A percentile compares a stretch with the other conserved stretches of the same genome.
phyloP scores from a whole-genome alignment of 2,329 filamentous ascomycete genomes.

The Aspergillus latus region DNA sequence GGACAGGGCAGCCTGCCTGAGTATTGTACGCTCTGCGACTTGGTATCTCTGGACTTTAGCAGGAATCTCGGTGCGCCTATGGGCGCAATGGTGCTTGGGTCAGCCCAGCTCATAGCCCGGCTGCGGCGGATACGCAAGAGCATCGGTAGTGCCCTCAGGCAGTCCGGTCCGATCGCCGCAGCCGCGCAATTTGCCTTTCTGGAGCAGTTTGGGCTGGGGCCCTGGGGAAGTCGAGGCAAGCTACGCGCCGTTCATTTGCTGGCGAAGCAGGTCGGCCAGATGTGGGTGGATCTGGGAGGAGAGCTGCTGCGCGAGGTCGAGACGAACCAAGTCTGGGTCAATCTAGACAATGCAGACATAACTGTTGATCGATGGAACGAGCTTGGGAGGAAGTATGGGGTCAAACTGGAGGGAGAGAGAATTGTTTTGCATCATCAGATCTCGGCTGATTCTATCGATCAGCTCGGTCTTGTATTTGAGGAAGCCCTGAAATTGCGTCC shows the following conservation, averaged over 20 bases:
- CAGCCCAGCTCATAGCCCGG: slow-evolving; percentile 54
- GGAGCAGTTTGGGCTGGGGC: slow-evolving; percentile 66
- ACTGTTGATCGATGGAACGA: neutral
- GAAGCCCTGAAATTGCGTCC: neutral
- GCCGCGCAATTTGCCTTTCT: slow-evolving; percentile 66
- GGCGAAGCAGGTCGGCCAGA: slow-evolving; percentile 56
- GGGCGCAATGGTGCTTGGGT: slow-evolving; percentile 65
- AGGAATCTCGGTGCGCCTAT: slow-evolving; percentile 76
- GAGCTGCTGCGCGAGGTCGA: slow-evolving; percentile 44
- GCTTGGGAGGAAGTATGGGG: slow-evolving; percentile 1
- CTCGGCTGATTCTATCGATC: neutral
- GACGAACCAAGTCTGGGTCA: slow-evolving; percentile 2
- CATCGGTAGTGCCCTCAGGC: slow-evolving; percentile 72
- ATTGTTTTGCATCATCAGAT: slow-evolving; percentile 5
- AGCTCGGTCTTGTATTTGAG: neutral
- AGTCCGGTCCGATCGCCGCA: slow-evolving; percentile 69
- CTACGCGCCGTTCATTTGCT: slow-evolving; percentile 57
- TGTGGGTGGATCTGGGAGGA: slow-evolving; percentile 67
- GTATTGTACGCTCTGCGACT: slow-evolving; percentile 66
- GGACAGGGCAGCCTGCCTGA: slow-evolving; percentile 63
- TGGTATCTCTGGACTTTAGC: slow-evolving; percentile 68
- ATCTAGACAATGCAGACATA: neutral
- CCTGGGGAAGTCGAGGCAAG: slow-evolving; percentile 42
- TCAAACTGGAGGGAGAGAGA: neutral
- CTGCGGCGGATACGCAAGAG: slow-evolving; percentile 69